These are phyloP conservation scores for Hansenula lynferdii DNA, from an alignment of 1,139 yeast species.

Conservation along the genomic window DNA sequence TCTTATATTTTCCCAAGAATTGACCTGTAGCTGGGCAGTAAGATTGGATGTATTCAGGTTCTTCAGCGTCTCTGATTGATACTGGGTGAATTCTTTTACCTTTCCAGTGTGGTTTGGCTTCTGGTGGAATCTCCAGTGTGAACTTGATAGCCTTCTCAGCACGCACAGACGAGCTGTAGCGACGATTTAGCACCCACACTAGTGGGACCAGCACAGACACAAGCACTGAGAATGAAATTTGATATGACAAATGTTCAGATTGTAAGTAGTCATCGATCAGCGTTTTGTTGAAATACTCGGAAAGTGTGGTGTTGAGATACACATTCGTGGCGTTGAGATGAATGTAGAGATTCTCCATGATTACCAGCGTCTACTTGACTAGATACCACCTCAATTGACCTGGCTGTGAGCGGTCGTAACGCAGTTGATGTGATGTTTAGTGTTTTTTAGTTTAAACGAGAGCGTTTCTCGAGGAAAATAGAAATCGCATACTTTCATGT, in stretches of 20 bases:
- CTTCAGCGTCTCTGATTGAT: conserved; percentile 37
- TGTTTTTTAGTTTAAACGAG: neutral
- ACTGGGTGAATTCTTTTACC: conserved; percentile 70
- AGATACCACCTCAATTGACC: neutral
- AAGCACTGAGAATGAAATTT: conserved; percentile 24
- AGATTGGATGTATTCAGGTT: conserved; percentile 67
- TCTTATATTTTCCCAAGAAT: conserved; percentile 64
- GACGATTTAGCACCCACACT: conserved; percentile 20
- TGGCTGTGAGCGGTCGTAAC: neutral
- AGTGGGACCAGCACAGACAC: conserved; percentile 20
- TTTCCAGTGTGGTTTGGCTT: conserved; percentile 90
- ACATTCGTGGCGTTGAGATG: conserved; percentile 1
- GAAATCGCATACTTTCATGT: neutral
- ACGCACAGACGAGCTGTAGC: conserved; percentile 17
- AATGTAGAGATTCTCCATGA: neutral
- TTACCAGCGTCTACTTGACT: neutral
- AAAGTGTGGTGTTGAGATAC: conserved; percentile 10
- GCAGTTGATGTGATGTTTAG: neutral
- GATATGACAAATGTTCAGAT: conserved; percentile 14
- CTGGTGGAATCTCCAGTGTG: conserved; percentile 65
- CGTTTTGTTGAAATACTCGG: conserved; percentile 16
- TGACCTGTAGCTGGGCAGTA: conserved; percentile 98
- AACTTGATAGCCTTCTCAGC: conserved; percentile 40
- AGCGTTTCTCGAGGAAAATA: neutral
- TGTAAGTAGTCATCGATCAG: conserved; percentile 10